Evolutionary conservation across 2,329 filamentous ascomycete genomes (phyloP).

Genomic region (Pseudodiploospora longispora): DNA sequence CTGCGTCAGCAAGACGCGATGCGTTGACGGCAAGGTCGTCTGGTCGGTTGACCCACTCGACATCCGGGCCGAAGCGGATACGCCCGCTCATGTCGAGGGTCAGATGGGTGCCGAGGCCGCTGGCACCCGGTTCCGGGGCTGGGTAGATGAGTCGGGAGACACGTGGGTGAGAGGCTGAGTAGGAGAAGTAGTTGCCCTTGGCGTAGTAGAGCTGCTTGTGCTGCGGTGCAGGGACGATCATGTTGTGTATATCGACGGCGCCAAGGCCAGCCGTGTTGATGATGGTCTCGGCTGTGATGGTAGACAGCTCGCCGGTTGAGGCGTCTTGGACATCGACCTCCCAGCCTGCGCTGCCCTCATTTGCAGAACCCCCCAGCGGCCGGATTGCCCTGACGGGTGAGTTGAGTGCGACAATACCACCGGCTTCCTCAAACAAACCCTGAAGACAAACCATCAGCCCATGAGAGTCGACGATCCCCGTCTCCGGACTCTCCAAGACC

Average conservation of each 20-base stretch:
- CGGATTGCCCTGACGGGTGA: constrained; percentile 56
- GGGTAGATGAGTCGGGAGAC: constrained; percentile 79
- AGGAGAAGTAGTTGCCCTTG: constrained; percentile 94
- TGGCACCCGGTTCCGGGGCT: constrained; percentile 71
- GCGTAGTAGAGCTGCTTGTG: constrained; percentile 66
- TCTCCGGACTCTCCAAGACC: constrained; percentile 75
- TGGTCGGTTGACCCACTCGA: constrained; percentile 78
- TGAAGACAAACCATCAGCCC: constrained; percentile 73
- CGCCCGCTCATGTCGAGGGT: constrained; percentile 82
- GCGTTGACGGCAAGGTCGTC: constrained; percentile 61
- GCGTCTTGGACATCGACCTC: constrained; percentile 48
- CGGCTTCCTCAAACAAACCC: constrained; percentile 66
- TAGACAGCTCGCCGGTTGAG: constrained; percentile 37
- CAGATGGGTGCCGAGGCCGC: constrained; percentile 84
- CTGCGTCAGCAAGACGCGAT: constrained; percentile 54
- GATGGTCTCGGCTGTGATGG: constrained; percentile 66
- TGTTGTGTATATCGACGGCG: constrained; percentile 71
- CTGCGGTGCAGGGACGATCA: constrained; percentile 55
- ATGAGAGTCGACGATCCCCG: constrained; percentile 87
- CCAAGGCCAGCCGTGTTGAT: constrained; percentile 82
- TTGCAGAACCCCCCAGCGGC: constrained; percentile 29
- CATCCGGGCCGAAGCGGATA: constrained; percentile 87
- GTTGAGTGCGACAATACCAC: constrained; percentile 65
- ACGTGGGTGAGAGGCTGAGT: constrained; percentile 53
- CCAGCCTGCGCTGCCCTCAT: constrained; percentile 56